phyloP scores from a whole-genome alignment of 139 green algal genomes.

The Chlamydomonas applanata region DNA sequence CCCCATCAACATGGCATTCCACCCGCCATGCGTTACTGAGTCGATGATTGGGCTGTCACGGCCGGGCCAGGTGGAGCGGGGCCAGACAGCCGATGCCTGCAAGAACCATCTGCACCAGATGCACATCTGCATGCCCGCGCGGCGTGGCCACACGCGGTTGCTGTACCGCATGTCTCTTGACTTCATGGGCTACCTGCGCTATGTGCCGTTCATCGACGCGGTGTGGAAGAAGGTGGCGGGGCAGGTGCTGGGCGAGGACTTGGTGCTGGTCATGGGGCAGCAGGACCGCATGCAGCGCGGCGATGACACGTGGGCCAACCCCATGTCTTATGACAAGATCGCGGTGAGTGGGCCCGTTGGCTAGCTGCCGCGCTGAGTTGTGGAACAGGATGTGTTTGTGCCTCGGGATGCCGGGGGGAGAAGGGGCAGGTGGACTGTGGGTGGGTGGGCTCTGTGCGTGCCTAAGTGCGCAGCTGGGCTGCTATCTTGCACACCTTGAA shows the following conservation, averaged over 20 bases:
- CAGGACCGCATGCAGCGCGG: constrained; percentile 89
- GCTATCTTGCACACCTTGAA: too few relatives aligned
- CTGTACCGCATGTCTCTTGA: constrained; percentile 98
- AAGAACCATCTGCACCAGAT: constrained; percentile 94
- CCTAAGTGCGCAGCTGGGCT: too few relatives aligned
- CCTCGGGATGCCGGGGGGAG: too few relatives aligned
- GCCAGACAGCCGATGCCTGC: constrained; percentile 71
- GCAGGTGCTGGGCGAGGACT: constrained; percentile 95
- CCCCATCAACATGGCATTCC: constrained; percentile 97
- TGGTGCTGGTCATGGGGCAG: constrained; percentile 93
- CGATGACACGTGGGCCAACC: constrained; percentile 87
- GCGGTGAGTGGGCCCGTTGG: constrained; percentile 65
- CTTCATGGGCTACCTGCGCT: constrained; percentile 86
- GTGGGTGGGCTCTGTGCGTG: too few relatives aligned
- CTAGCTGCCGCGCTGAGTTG: too few relatives aligned
- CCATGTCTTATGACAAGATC: constrained; percentile 97
- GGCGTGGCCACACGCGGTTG: constrained; percentile 82
- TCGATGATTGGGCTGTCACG: constrained; percentile 88
- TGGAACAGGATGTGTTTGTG: too few relatives aligned
- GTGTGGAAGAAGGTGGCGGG: constrained; percentile 74
- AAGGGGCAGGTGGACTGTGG: too few relatives aligned
- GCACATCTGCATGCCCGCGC: constrained; percentile 93
- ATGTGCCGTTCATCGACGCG: constrained; percentile 81
- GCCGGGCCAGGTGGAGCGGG: constrained; percentile 85
- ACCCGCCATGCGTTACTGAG: constrained; percentile 89